Evolutionary conservation across 148 eudicot genomes (phyloP).

Genomic region (Spergularia bocconei): DNA sequence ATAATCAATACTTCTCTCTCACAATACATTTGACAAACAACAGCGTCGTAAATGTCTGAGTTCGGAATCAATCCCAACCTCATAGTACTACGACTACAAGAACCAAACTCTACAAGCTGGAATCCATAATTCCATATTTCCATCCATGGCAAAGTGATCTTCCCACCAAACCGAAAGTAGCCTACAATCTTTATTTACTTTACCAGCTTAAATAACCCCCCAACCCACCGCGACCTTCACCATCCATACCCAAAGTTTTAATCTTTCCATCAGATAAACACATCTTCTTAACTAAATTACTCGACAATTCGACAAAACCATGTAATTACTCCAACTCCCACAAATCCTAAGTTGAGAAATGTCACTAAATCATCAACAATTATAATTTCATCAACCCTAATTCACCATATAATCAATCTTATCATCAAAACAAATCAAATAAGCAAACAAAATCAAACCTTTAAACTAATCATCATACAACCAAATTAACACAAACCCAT

Average conservation of each 20-base stretch:
- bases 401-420: background rate
- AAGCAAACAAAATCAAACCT: background rate
- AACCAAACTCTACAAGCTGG: conserved; percentile 6
- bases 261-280: background rate
- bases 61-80: background rate
- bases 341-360: background rate
- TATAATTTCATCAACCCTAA: background rate
- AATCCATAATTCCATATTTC: too few relatives aligned
- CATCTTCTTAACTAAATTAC: background rate
- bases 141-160: background rate
- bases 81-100: background rate
- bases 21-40: background rate
- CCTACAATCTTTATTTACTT: background rate
- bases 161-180: background rate
- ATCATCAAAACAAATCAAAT: background rate
- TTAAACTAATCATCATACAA: background rate
- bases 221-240: background rate
- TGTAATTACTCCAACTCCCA: background rate
- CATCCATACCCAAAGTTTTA: background rate
- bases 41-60: too few relatives aligned
- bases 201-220: too few relatives aligned
- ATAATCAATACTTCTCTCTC: background rate
- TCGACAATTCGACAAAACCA: background rate
- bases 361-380: background rate
- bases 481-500: background rate